Evolutionary conservation across 495 filamentous ascomycete genomes (phyloP), one percentile per base, ranked within the genome.

Genomic region (Penicillium alfredii): DNA sequence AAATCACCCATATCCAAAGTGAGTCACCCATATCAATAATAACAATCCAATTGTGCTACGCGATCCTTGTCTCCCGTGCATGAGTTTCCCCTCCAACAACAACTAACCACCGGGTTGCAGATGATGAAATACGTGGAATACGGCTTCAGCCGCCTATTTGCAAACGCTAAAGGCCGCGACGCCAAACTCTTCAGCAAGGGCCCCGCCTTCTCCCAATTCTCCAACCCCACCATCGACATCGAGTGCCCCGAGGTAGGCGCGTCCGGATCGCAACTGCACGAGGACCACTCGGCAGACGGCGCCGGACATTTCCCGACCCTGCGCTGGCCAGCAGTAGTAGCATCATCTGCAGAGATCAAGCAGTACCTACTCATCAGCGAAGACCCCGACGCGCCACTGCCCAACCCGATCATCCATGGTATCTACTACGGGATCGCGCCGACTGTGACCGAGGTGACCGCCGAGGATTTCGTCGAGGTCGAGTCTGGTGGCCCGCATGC

Each of bases 341-440:
- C n/a, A n/a, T n/a, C n/a, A n/a, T 44, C 49, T 2, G 36, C 44
- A 13, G 33, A 59, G 4, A 61, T 66, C 4, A 62, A 62, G 29
- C 51, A 76, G 42, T 76, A 67, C 46, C 45, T 76, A 3, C 38
- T 77, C 5, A 42, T 73, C 19, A 58, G 60, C 22, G 68, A 74
- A 42, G 71, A 77, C 30, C 66, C 71, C 0, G 71, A 77, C 44
- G 64, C 65, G 11, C 68, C 73, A 1, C 22, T 73, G 27, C 60
- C 66, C 3, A 60, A 42, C 12, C 64, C 71, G 4, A 61, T 67
- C 20, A 51, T 66, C 17, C 72, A 76, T 38, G 69, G 64, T 21
- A 44, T 73, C 18, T 73, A 66, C 40, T 60, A 58, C 14, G 63
- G 62, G 1, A 73, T 76, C 22, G 52, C 59, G 3, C 43, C 61